Evolutionary conservation across 768 basidiomycete genomes (phyloP), one percentile per base, ranked within the genome.

Genomic region (Boletus rex-veris): DNA sequence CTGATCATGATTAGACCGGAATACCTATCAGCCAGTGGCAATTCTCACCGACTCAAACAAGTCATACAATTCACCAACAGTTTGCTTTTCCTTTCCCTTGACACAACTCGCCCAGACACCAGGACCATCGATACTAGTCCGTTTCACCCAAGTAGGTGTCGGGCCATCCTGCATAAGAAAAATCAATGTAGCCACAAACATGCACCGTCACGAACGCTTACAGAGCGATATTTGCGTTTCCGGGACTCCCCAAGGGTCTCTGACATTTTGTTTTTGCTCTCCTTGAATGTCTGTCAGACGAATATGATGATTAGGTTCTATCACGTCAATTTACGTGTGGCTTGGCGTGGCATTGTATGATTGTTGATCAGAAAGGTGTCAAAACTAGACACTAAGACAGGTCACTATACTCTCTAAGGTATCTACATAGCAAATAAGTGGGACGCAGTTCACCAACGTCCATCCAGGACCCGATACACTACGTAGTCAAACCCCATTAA

Each of bases 61-160:
- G 62, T 91, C 88, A 57, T 85, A 86, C 35, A 90, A 68, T 64
- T 93, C 91, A 36, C 85, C 83, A 5, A 90, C 80, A 0, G 87
- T 79, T 62, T 85, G 85, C 58, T 80, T 86, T 67, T 93, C 92
- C 60, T 86, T 92, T 18, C 91, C 91, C 67, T 86, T 90, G 30
- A 90, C 80, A 76, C 89, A 92, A 62, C 85, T 90, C 10, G 83
- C 87, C 90, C 91, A 93, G 18, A 93, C 73, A 16, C 91, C 90
- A 18, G 91, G 91, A 9, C 91, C 91, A 55, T 88, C 86, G 53
- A 92, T 79, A 28, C 7, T 8, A 24, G 74, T 69, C 40, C 80
- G 73, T 67, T 82, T 88, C 19, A 72, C 77, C 84, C 85, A 86
- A 28, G 84, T 77, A 16, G 83, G 78, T 3, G 81, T 81, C 30